These are phyloP conservation scores for Debaryomyces sp. DNA, from an alignment of 1,139 yeast species.

Conservation along the genomic window DNA sequence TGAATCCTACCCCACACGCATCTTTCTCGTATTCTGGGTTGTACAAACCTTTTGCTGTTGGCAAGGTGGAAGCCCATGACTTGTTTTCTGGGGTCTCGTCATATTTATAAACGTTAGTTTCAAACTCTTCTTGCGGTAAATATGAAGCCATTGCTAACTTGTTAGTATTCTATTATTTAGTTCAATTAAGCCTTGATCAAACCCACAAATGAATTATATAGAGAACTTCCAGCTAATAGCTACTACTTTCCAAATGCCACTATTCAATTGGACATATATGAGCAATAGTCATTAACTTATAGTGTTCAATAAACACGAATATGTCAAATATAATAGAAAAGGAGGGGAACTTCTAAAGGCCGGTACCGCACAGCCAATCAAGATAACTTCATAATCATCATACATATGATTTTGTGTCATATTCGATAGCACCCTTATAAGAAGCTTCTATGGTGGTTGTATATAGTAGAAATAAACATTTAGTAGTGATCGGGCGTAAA, in stretches of 20 bases:
- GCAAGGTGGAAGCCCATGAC: conserved; percentile 92
- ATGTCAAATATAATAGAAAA: not conserved
- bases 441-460: not conserved
- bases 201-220: not conserved
- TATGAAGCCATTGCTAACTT: conserved; percentile 30
- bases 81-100: conserved; percentile 77
- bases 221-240: not conserved
- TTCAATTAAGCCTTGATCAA: not conserved
- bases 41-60: conserved; percentile 85
- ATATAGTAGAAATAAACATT: not conserved
- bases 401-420: conserved; percentile 4
- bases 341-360: conserved; percentile 4
- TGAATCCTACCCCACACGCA: conserved; percentile 98
- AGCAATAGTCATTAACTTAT: not conserved
- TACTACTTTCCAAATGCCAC: not conserved
- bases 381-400: not conserved
- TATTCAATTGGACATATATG: not conserved
- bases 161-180: not conserved
- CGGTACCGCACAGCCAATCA: conserved; percentile 4
- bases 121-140: conserved; percentile 44
- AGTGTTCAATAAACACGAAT: not conserved
- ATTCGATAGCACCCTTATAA: not conserved
- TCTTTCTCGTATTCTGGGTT: conserved; percentile 94
- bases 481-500: not conserved
- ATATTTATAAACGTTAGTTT: conserved; percentile 56